Conservation (phyloP, 192 early-diverging fungal genomes). For the Geosiphon pyriformis region DNA sequence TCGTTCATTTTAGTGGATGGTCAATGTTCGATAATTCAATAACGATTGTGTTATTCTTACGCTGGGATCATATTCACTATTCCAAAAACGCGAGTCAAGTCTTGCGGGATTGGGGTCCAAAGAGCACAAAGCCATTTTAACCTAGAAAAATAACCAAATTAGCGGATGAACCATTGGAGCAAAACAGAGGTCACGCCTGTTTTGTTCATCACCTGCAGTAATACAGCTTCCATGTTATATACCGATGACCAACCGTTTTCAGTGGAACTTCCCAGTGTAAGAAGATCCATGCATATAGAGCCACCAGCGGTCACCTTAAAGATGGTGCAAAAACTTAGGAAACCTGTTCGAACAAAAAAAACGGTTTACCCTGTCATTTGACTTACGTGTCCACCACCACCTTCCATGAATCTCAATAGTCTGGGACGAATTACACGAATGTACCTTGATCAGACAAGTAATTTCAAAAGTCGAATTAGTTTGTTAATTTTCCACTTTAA, state of each 20-base stretch:
- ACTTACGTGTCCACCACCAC: constrained; percentile 41
- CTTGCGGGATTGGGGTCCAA: constrained; percentile 37
- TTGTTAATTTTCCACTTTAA: background rate
- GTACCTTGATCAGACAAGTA: constrained; percentile 20
- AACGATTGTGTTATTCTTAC: constrained; percentile 1
- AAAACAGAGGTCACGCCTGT: background rate
- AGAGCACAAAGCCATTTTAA: constrained; percentile 34
- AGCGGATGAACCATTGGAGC: background rate
- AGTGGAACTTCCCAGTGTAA: constrained; percentile 26
- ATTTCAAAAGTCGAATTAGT: background rate
- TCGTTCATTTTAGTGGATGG: background rate
- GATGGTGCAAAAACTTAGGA: background rate
- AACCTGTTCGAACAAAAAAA: background rate
- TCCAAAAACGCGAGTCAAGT: constrained; percentile 31
- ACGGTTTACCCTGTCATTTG: background rate
- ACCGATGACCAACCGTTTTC: constrained; percentile 33
- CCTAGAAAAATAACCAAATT: background rate
- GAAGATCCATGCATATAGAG: constrained; percentile 36
- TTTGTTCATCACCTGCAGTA: constrained; percentile 22
- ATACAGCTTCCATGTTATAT: constrained; percentile 32
- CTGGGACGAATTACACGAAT: constrained; percentile 37
- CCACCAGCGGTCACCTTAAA: constrained; percentile 36
- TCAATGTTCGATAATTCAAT: background rate
- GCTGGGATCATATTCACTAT: constrained; percentile 26
- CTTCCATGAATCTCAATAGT: constrained; percentile 35